phyloP scores from a whole-genome alignment of 331 rosid species.

The Acacia pycnantha region DNA sequence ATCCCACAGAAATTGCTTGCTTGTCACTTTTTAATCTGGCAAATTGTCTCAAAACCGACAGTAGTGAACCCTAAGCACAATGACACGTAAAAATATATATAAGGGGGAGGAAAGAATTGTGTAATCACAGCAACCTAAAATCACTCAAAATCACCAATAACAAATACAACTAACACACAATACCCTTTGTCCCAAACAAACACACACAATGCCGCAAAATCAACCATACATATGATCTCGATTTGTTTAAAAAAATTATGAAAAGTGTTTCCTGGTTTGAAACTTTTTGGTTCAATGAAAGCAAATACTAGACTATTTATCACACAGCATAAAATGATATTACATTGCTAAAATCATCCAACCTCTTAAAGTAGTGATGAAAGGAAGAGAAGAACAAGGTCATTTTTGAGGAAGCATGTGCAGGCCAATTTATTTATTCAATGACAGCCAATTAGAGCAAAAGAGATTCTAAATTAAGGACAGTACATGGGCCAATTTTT shows the following conservation, averaged over 20 bases:
- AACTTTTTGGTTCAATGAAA: background rate
- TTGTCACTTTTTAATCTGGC: constrained; percentile 85
- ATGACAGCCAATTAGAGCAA: background rate
- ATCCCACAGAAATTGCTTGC: constrained; percentile 97
- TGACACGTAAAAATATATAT: background rate
- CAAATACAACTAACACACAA: background rate
- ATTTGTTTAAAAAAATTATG: background rate
- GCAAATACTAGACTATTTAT: background rate
- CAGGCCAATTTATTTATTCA: background rate
- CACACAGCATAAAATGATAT: background rate
- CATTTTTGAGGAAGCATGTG: background rate
- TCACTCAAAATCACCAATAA: background rate
- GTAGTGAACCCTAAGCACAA: constrained; percentile 76
- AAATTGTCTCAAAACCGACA: constrained; percentile 89
- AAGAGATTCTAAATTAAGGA: background rate
- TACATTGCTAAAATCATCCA: background rate
- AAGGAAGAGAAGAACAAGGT: background rate
- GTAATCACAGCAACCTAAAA: background rate
- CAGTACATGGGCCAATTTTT: background rate
- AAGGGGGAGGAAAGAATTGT: background rate
- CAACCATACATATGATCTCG: background rate
- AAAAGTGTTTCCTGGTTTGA: background rate
- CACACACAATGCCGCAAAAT: background rate
- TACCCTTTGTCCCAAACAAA: background rate
- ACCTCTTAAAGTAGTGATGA: background rate